phyloP scores from a whole-genome alignment of 768 basidiomycete species.

The Sporobolomyces pararoseus region DNA sequence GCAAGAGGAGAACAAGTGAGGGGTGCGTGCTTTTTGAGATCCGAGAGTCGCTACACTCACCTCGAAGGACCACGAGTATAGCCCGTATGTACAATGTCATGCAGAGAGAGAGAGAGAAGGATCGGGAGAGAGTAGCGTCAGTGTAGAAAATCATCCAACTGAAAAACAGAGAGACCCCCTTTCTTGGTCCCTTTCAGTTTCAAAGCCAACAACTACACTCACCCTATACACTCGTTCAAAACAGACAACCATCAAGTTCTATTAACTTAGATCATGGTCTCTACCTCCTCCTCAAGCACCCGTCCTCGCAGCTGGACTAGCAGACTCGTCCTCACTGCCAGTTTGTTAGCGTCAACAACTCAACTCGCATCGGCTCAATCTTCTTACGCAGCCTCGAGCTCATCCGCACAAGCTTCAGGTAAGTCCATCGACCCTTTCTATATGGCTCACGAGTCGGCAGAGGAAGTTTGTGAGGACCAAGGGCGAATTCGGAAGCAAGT shows the following conservation, averaged over 20 bases:
- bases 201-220: too few species aligned
- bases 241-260: not conserved
- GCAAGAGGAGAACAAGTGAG: too few species aligned
- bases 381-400: not conserved
- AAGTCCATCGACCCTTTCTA: not conserved
- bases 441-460: not conserved
- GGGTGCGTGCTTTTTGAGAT: too few species aligned
- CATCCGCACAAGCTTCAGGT: not conserved
- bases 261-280: constrained; percentile 6
- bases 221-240: constrained; percentile 22
- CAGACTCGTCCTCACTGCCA: not conserved
- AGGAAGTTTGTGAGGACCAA: too few species aligned
- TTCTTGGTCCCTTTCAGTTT: too few species aligned
- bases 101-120: too few species aligned
- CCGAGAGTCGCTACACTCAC: too few species aligned
- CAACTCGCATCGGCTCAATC: constrained; percentile 9
- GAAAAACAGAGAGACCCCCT: not conserved
- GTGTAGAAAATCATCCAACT: too few species aligned
- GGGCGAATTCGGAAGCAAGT: too few species aligned
- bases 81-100: too few species aligned
- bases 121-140: too few species aligned
- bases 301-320: not conserved
- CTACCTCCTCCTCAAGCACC: not conserved
- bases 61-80: too few species aligned
- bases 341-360: constrained; percentile 1